A percentile compares a stretch with the other conserved stretches of the same genome.
phyloP scores from a whole-genome alignment of 441 rosid genomes.

The Aquilaria agallochum region DNA sequence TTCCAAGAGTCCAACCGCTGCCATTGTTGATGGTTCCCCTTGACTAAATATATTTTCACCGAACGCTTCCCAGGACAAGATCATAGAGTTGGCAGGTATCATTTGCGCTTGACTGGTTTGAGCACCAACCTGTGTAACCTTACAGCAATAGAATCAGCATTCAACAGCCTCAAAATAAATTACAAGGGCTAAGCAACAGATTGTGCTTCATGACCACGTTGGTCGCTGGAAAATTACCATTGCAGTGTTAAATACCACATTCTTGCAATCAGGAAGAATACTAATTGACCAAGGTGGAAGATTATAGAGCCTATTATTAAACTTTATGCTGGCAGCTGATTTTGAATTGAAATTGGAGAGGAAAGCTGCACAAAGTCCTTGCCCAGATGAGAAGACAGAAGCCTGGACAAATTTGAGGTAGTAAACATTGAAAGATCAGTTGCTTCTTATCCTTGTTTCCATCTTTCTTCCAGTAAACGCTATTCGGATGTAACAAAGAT shows the following conservation, averaged over 20 bases:
- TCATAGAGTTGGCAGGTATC: slow-evolving; percentile 49
- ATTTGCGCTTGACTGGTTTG: slow-evolving; percentile 85
- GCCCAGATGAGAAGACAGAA: slow-evolving; percentile 45
- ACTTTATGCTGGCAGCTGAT: slow-evolving; percentile 55
- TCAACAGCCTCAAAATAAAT: background rate
- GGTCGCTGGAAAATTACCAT: slow-evolving; percentile 23
- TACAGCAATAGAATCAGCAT: slow-evolving; percentile 10
- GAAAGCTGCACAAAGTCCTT: slow-evolving; percentile 71
- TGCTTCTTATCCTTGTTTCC: too few relatives aligned
- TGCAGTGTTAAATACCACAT: slow-evolving; percentile 80
- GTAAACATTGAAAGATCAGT: too few relatives aligned
- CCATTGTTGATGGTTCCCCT: slow-evolving; percentile 53
- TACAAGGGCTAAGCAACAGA: background rate
- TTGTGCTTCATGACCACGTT: too few relatives aligned
- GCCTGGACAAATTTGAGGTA: slow-evolving; percentile 31
- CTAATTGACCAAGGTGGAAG: slow-evolving; percentile 93
- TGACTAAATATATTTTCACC: slow-evolving; percentile 64
- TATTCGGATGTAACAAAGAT: too few relatives aligned
- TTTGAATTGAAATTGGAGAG: slow-evolving; percentile 58
- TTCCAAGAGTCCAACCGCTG: slow-evolving; percentile 72
- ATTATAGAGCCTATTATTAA: slow-evolving; percentile 53
- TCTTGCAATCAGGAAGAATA: slow-evolving; percentile 91
- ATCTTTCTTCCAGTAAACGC: too few relatives aligned
- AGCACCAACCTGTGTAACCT: slow-evolving; percentile 60
- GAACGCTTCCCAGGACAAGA: slow-evolving; percentile 73